A percentile compares a stretch with the other conserved stretches of the same genome.
phyloP scores from a whole-genome alignment of 179 eudicot species.

The Beta lomatogona region DNA sequence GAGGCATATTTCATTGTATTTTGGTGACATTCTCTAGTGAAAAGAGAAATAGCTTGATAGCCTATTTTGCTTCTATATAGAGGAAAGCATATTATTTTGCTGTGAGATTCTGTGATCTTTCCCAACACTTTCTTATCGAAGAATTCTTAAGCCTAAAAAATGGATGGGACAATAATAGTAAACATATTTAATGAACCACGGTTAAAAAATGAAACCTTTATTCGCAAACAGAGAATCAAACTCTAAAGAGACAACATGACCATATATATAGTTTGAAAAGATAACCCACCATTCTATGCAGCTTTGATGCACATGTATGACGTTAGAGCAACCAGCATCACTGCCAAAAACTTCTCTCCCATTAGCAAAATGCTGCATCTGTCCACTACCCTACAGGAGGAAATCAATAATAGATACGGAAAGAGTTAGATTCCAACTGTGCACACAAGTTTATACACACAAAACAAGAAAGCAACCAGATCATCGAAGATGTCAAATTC shows the following conservation, averaged over 20 bases:
- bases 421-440: neutral
- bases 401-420: neutral
- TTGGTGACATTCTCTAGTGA: too few species aligned
- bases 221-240: too few species aligned
- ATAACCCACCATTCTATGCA: constrained; percentile 82
- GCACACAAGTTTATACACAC: neutral
- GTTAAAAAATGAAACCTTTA: neutral
- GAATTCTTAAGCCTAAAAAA: neutral
- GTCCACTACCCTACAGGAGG: constrained; percentile 63
- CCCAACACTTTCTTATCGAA: too few species aligned
- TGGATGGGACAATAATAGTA: neutral
- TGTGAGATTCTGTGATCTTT: neutral
- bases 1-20: too few species aligned
- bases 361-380: constrained; percentile 66
- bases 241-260: neutral
- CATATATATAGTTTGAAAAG: neutral
- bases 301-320: constrained; percentile 64
- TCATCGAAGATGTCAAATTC: neutral
- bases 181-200: neutral
- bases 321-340: constrained; percentile 42
- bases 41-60: too few species aligned
- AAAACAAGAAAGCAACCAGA: neutral
- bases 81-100: neutral
- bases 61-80: too few species aligned
- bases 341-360: constrained; percentile 64